Evolutionary conservation across 129 eudicot species (phyloP), one percentile per base, ranked within the genome.

Genomic region (Scalesia atractyloides): DNA sequence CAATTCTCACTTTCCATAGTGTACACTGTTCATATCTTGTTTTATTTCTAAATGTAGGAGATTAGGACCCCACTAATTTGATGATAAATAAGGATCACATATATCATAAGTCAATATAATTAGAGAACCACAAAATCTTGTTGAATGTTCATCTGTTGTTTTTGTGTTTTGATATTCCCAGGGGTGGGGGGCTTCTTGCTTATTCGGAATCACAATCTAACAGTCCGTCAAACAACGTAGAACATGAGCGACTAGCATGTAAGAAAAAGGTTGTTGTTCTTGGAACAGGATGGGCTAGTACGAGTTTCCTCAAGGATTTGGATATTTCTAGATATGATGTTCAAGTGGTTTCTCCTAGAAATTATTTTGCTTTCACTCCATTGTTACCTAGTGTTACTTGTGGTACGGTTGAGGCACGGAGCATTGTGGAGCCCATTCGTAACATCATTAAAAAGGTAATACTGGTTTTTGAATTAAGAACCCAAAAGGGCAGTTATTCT

Each of bases 361-460:
- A 94, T 63, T 94, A 94, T 84, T 94, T 94, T 80, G 93, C 96
- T 13, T 94, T 94, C 81, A 94, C 98, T n/a, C 98, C 98, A 1
- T 82, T 94, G 84, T 79, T 94, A 74, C 98, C 98, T 9, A 94
- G 98, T 69, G 97, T 93, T 65, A 93, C 98, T 15, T 84, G 90
- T 77, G 98, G 97, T 34, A 86, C 97, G 37, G 97, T 94, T 10
- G 98, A 94, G 85, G 98, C 97, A 58, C 85, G 98, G 22, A 90
- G 98, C 82, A 87, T 90, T n/a, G 97, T 90, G 53, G 97, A 90
- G 82, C 96, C 97, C 1, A 76, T 94, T 53, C 85, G 98, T 60
- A 90, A 90, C 83, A 87, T 94, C 17, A 69, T 94, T 7, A 84
- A 82, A 73, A 90, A 90, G 96, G 97, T 89, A 22, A 75, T 26